Base-by-base conservation (phyloP, 306 rosid species). In the Vigna trinervia region DNA sequence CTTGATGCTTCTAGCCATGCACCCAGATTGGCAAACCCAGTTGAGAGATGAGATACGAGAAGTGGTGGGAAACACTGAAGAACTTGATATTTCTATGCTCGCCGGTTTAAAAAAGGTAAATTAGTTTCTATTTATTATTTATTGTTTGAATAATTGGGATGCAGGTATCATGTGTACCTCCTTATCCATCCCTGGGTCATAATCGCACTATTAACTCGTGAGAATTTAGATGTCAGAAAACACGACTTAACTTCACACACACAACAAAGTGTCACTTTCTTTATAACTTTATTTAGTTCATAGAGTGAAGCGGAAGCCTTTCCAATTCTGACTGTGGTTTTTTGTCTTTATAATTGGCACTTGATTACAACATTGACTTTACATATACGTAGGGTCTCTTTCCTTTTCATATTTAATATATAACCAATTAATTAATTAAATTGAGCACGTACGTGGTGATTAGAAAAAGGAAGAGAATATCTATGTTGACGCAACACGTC, bases 31-130 rank as follows among this genome's bases (percentile, higher is more conserved):
- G 97, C 98, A 94, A 74, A 71, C 7, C 4, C 84, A 87, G 30
- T 47, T 94, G 84, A 87, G 98, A 76, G 88, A 87, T 1, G 98
- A 94, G 87, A 87, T 94, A 10, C 87, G 59, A 69, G 47, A 89
- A 52, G 97, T 92, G 2, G 51, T 90, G 69, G 88, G 93, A n/a
- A 74, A 89, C 20, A 22, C 85, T 7, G 66, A 81, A 1, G 63
- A 81, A 1, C 58, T 87, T 75, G 87, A 92, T 28, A 84, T 84
- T 60, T 74, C 80, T 56, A 58, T 74, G 81, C 90, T 94, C 80
- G 47, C 89, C 34, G 82, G 81, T 32, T 79, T 94, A 2, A 90
- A 84, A 51, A 92, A 92, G 97, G 98, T 92, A 88, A 5, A 19
- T 47, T 20, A 3, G 34, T 30, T 30, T 30, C 34, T 5, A 30